phyloP scores from a whole-genome alignment of 345 rosid genomes.

The Eucalyptus marginata region DNA sequence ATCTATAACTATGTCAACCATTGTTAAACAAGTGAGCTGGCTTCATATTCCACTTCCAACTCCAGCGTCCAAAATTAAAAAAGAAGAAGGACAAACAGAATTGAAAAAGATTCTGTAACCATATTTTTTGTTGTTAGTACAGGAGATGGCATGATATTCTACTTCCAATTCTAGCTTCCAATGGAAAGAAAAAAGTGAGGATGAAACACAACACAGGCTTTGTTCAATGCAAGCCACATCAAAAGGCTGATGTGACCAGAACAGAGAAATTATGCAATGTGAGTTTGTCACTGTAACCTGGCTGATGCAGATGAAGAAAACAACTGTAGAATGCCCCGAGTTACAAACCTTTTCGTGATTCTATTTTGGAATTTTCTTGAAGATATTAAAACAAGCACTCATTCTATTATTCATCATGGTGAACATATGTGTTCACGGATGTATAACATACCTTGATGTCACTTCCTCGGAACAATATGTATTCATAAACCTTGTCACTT shows the following conservation, averaged over 20 bases:
- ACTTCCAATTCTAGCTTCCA: not conserved
- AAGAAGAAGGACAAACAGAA: not conserved
- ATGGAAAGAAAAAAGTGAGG: not conserved
- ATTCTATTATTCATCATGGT: not conserved
- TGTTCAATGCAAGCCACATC: not conserved
- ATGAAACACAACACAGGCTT: not conserved
- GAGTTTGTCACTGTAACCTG: not conserved
- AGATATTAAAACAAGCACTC: not conserved
- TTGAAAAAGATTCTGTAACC: not conserved
- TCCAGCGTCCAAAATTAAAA: not conserved
- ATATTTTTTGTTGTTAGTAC: not conserved
- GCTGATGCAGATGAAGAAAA: not conserved
- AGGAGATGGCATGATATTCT: not conserved
- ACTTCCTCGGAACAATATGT: conserved; percentile 68
- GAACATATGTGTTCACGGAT: not conserved
- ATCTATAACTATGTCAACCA: not conserved
- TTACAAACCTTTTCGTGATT: not conserved
- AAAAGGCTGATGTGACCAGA: not conserved
- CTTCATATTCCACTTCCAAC: not conserved
- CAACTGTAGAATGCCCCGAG: not conserved
- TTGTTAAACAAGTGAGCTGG: not conserved
- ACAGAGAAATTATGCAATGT: not conserved
- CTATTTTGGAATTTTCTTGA: not conserved
- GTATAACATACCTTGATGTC: conserved; percentile 48
- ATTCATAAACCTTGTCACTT: conserved; percentile 66